Conservation (phyloP, 768 basidiomycete species). For the Pulveroboletus ravenelii region DNA sequence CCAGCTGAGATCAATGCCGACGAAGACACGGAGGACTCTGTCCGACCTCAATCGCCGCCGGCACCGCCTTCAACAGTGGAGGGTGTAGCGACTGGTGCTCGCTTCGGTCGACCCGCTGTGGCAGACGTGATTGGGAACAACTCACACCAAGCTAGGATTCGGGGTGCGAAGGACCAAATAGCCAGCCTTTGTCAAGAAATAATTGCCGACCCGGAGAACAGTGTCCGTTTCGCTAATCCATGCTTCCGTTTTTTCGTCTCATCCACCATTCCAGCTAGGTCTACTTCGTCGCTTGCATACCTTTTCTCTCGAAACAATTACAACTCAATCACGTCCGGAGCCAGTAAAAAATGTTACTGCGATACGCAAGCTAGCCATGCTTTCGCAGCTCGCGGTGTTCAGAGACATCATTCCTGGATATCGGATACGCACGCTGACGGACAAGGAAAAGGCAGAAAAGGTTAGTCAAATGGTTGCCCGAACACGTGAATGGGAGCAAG, state of each 20-base stretch:
- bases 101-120: conserved; percentile 83
- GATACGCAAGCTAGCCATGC: conserved; percentile 82
- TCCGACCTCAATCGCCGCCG: conserved; percentile 28
- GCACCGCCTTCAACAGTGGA: conserved; percentile 40
- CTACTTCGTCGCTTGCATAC: conserved; percentile 84
- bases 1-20: conserved; percentile 20
- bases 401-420: conserved; percentile 96
- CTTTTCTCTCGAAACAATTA: conserved; percentile 76
- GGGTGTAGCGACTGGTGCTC: conserved; percentile 76
- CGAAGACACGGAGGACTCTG: conserved; percentile 34
- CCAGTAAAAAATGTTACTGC: conserved; percentile 73
- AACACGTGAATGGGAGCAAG: conserved; percentile 94
- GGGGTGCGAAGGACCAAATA: conserved; percentile 88
- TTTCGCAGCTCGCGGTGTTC: conserved; percentile 91
- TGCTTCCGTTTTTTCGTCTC: conserved; percentile 6
- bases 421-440: conserved; percentile 87
- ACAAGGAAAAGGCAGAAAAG: conserved; percentile 87
- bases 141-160: conserved; percentile 63
- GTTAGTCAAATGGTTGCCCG: conserved; percentile 89
- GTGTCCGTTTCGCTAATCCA: conserved; percentile 48
- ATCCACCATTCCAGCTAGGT: conserved; percentile 56
- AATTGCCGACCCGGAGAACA: conserved; percentile 90
- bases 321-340: conserved; percentile 61
- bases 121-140: conserved; percentile 62
- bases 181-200: conserved; percentile 93